A percentile compares a stretch with the other conserved stretches of the same genome.
These are phyloP conservation scores for Calonectria naviculata DNA, from an alignment of 2,329 filamentous ascomycete genomes.

Conservation along the genomic window DNA sequence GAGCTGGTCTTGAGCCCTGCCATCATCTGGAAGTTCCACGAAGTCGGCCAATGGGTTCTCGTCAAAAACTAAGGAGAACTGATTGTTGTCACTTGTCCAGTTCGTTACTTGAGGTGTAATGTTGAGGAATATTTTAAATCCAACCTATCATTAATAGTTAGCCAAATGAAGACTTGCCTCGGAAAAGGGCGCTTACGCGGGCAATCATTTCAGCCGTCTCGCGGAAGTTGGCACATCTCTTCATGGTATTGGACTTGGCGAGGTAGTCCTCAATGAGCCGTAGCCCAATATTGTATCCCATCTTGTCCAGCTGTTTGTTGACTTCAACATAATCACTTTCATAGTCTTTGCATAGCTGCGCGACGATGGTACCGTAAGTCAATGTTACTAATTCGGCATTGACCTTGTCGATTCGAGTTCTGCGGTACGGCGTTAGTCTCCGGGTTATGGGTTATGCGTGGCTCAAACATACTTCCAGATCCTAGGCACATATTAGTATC, in stretches of 20 bases:
- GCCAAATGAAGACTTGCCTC: background rate
- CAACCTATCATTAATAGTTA: slow-evolving; percentile 70
- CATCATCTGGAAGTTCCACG: slow-evolving; percentile 96
- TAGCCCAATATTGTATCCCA: slow-evolving; percentile 98
- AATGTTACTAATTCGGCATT: slow-evolving; percentile 97
- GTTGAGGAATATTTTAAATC: slow-evolving; percentile 99
- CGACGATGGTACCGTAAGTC: slow-evolving; percentile 97
- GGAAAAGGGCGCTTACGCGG: slow-evolving; percentile 67
- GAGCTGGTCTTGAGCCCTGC: slow-evolving; percentile 92
- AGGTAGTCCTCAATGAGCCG: slow-evolving; percentile 97
- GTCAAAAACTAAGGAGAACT: slow-evolving; percentile 95
- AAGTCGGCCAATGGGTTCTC: slow-evolving; percentile 98
- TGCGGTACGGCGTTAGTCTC: slow-evolving; percentile 51
- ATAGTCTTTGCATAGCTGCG: slow-evolving; percentile 96
- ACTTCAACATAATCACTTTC: slow-evolving; percentile 94
- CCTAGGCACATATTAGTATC: slow-evolving; percentile 61
- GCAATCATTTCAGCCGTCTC: slow-evolving; percentile 98
- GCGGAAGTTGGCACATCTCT: slow-evolving; percentile 89
- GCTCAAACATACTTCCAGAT: slow-evolving; percentile 85
- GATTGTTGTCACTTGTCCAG: slow-evolving; percentile 96
- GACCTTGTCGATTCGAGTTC: slow-evolving; percentile 96
- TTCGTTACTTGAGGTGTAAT: slow-evolving; percentile 93
- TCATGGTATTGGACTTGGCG: slow-evolving; percentile 91
- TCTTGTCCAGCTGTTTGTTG: slow-evolving; percentile 97
- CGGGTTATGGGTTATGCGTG: background rate